Conservation (phyloP, 139 green algal species). For the Auxenochlorella protothecoides region DNA sequence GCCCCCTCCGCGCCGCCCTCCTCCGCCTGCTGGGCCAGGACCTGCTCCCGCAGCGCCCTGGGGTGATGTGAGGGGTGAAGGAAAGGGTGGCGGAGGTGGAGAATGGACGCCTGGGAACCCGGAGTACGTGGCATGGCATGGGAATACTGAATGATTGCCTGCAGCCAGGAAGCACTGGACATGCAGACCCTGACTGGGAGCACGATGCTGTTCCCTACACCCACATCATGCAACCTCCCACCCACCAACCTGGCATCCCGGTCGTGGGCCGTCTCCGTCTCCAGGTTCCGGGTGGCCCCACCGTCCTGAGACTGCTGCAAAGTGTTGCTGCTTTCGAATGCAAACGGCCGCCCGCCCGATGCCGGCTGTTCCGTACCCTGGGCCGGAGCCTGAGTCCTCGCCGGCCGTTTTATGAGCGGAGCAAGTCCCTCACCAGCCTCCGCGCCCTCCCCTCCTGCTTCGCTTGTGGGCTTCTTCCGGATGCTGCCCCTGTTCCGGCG, state of each 20-base stretch:
- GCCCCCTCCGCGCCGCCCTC: constrained; percentile 22
- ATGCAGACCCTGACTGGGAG: too few species aligned
- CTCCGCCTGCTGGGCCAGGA: constrained; percentile 31
- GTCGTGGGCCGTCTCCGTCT: constrained; percentile 73
- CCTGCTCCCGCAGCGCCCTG: constrained; percentile 48
- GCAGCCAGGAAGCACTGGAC: too few species aligned
- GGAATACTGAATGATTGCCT: neutral
- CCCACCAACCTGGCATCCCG: constrained; percentile 48
- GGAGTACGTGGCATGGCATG: neutral
- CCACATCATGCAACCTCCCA: neutral
- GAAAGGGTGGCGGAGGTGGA: neutral
- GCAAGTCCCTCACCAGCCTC: constrained; percentile 10
- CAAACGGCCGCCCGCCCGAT: constrained; percentile 7
- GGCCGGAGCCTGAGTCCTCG: too few species aligned
- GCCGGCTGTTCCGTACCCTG: too few species aligned
- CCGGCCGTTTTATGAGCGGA: too few species aligned
- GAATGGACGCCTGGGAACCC: neutral
- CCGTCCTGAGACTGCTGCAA: constrained; percentile 39
- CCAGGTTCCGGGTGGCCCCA: constrained; percentile 43
- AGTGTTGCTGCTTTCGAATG: constrained; percentile 28
- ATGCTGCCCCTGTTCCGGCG: constrained; percentile 46
- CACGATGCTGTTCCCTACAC: too few species aligned
- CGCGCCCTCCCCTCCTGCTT: constrained; percentile 13
- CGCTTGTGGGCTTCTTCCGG: constrained; percentile 35
- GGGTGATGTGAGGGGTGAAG: neutral